Conservation (phyloP, 2,329 filamentous ascomycete species). For the Aureobasidium zeae region DNA sequence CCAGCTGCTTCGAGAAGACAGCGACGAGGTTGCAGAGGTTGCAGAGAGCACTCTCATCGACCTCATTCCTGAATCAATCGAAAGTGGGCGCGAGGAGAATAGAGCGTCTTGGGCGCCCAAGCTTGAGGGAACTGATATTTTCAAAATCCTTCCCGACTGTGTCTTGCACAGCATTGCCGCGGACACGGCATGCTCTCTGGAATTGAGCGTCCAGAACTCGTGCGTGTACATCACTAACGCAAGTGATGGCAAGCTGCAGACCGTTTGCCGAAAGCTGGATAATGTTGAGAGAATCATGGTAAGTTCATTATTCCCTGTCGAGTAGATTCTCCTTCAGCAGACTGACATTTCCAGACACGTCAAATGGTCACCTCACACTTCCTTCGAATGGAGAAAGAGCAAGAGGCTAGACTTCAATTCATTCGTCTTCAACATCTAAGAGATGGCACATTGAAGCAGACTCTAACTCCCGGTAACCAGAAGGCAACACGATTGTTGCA, state of each 20-base stretch:
- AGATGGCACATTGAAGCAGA: neutral
- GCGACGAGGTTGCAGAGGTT: neutral
- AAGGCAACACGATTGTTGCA: neutral
- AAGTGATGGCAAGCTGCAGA: neutral
- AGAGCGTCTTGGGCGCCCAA: conserved; percentile 8
- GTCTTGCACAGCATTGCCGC: conserved; percentile 2
- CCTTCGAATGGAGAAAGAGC: conserved; percentile 6
- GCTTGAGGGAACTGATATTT: neutral
- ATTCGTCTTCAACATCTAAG: neutral
- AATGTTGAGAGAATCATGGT: conserved; percentile 13
- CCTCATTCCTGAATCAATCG: neutral
- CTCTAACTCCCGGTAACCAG: neutral
- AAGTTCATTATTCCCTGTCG: neutral
- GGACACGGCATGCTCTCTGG: conserved; percentile 2
- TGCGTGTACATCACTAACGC: conserved; percentile 2
- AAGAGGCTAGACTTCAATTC: neutral
- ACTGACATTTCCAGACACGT: neutral
- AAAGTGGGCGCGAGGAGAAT: neutral
- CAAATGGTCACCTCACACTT: conserved; percentile 1
- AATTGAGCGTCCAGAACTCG: neutral
- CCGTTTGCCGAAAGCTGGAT: conserved; percentile 3
- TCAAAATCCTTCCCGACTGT: neutral
- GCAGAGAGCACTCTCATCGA: neutral
- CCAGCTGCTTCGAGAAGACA: neutral
- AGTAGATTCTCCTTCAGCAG: neutral